A percentile compares a stretch with the other conserved stretches of the same genome.
These are phyloP conservation scores for Andrographis paniculata DNA, from an alignment of 305 asterid species.

Conservation along the genomic window DNA sequence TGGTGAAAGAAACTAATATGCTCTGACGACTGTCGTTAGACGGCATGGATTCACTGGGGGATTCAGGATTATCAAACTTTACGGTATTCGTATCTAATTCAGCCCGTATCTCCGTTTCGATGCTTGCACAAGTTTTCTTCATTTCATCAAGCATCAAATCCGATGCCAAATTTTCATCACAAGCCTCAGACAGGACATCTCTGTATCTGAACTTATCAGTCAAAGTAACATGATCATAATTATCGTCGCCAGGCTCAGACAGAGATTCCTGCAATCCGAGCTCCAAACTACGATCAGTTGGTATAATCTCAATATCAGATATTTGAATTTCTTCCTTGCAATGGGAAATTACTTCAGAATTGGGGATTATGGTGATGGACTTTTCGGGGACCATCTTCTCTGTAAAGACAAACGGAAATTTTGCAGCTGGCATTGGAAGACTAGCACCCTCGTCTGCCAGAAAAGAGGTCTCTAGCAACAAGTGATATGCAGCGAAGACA, in stretches of 20 bases:
- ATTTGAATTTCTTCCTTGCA: too few species aligned
- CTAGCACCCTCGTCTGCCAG: slow-evolving; percentile 96
- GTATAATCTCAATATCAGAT: slow-evolving; percentile 16
- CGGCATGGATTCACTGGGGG: slow-evolving; percentile 39
- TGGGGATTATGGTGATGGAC: too few species aligned
- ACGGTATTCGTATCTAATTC: too few species aligned
- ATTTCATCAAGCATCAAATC: slow-evolving; percentile 20
- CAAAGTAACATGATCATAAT: slow-evolving; percentile 24
- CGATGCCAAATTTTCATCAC: slow-evolving; percentile 34
- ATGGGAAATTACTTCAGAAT: too few species aligned
- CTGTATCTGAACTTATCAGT: slow-evolving; percentile 29
- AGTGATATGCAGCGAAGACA: slow-evolving; percentile 95
- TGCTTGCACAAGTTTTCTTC: too few species aligned
- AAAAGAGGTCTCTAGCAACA: slow-evolving; percentile 83
- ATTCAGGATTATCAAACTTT: slow-evolving; percentile 32
- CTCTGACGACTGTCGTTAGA: too few species aligned
- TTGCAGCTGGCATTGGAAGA: slow-evolving; percentile 44
- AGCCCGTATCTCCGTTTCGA: slow-evolving; percentile 17
- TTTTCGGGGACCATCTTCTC: too few species aligned
- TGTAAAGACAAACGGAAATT: slow-evolving; percentile 29
- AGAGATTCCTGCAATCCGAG: slow-evolving; percentile 42
- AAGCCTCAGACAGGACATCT: slow-evolving; percentile 32
- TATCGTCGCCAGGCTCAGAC: slow-evolving; percentile 28
- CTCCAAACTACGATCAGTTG: slow-evolving; percentile 38
- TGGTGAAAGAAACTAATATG: slow-evolving; percentile 82